Evolutionary conservation across 2,329 filamentous ascomycete genomes (phyloP).

Genomic region (Penicillium sp.): DNA sequence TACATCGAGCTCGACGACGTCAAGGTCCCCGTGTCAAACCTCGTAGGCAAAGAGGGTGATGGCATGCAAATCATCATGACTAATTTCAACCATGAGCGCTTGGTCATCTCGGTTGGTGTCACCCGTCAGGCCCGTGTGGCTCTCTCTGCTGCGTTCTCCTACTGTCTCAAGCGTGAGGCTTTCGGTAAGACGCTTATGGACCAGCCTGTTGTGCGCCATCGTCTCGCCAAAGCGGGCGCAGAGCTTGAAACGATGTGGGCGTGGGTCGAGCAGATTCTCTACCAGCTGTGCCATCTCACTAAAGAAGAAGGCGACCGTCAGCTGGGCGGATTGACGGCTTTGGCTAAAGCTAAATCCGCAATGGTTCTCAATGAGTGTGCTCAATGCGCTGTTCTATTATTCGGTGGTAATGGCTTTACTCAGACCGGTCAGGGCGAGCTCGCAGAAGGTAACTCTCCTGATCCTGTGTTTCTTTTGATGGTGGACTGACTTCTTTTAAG

Average conservation of each 20-base stretch:
- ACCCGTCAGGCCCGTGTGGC: slow-evolving; percentile 59
- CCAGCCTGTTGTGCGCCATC: slow-evolving; percentile 66
- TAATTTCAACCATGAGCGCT: slow-evolving; percentile 73
- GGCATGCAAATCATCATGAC: slow-evolving; percentile 72
- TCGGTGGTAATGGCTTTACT: slow-evolving; percentile 69
- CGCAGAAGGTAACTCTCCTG: slow-evolving; percentile 62
- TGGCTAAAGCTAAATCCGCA: slow-evolving; percentile 66
- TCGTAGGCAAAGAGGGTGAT: slow-evolving; percentile 63
- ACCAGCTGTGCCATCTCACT: slow-evolving; percentile 58
- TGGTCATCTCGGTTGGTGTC: slow-evolving; percentile 59
- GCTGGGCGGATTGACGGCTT: slow-evolving; percentile 64
- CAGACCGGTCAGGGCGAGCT: slow-evolving; percentile 64
- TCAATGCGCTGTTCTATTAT: slow-evolving; percentile 61
- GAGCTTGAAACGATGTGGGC: slow-evolving; percentile 64
- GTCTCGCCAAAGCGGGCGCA: slow-evolving; percentile 64
- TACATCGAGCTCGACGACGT: slow-evolving; percentile 74
- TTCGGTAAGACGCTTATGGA: slow-evolving; percentile 65
- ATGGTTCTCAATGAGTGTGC: slow-evolving; percentile 68
- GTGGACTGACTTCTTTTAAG: slow-evolving; percentile 38
- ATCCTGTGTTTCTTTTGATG: slow-evolving; percentile 2
- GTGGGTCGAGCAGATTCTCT: slow-evolving; percentile 67
- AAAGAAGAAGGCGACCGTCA: slow-evolving; percentile 46
- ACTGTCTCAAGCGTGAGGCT: slow-evolving; percentile 60
- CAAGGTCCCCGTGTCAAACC: slow-evolving; percentile 61
- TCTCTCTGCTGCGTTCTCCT: slow-evolving; percentile 55